A percentile compares a stretch with the other conserved stretches of the same genome.
These are phyloP conservation scores for Gracilaria caudata DNA, from an alignment of 23 red algal species.

Conservation along the genomic window DNA sequence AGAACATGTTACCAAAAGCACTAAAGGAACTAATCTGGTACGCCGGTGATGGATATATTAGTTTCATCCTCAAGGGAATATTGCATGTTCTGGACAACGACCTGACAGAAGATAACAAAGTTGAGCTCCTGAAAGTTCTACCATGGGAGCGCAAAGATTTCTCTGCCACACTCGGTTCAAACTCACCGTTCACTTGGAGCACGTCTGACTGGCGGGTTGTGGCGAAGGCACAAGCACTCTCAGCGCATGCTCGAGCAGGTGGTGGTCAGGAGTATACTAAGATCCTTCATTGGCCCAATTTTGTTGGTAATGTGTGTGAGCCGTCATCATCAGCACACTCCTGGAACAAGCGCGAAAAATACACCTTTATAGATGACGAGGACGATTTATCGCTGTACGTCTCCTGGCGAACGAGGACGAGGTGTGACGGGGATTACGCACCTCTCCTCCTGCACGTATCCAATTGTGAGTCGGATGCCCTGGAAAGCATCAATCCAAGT, in stretches of 20 bases:
- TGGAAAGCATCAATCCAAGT: not conserved
- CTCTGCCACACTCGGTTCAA: not conserved
- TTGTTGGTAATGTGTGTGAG: not conserved
- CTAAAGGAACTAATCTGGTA: constrained; percentile 10
- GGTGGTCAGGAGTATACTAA: constrained; percentile 11
- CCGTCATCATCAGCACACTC: not conserved
- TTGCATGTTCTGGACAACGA: not conserved
- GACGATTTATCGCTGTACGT: not conserved
- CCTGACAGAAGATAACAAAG: constrained; percentile 13
- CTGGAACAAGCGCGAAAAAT: not conserved
- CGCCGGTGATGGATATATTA: not conserved
- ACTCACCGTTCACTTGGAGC: not conserved
- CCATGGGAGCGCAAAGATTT: constrained; percentile 26
- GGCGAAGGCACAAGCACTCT: constrained; percentile 7
- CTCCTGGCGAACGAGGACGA: not conserved
- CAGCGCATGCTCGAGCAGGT: not conserved
- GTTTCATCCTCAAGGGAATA: constrained; percentile 11
- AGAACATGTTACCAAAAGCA: constrained; percentile 5
- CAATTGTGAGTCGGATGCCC: not conserved
- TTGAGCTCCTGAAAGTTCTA: not conserved
- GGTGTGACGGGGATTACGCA: no score
- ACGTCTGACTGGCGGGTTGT: constrained; percentile 4
- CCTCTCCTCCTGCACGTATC: constrained; percentile 1
- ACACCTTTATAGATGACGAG: not conserved
- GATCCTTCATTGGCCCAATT: not conserved